Percentiles rank a stretch among this genome's conserved stretches.
Conservation (phyloP, 257 asterid genomes). For the Capsicum chinense region DNA sequence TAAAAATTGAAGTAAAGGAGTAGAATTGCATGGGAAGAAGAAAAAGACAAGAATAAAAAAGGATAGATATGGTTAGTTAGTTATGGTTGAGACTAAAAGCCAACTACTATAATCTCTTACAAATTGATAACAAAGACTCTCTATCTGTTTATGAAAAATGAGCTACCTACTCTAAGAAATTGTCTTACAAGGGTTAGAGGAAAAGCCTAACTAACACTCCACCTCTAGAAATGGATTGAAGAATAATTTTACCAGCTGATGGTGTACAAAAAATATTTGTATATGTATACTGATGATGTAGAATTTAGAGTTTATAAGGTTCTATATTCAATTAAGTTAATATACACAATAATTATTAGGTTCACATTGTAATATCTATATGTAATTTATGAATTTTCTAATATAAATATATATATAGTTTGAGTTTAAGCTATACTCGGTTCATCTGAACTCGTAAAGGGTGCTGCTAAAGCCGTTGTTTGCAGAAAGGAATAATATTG, state of each 20-base stretch:
- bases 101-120: not conserved
- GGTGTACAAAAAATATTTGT: not conserved
- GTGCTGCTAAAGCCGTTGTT: not conserved
- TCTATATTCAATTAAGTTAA: no score
- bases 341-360: no score
- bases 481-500: not conserved
- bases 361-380: no score
- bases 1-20: not conserved
- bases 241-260: not conserved
- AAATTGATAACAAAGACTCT: not conserved
- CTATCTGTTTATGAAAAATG: conserved; percentile 9
- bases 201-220: conserved; percentile 23
- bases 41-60: not conserved
- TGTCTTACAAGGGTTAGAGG: not conserved
- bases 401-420: no score
- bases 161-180: conserved; percentile 19
- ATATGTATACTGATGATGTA: not conserved
- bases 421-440: not conserved
- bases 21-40: no score
- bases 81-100: conserved; percentile 29
- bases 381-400: no score
- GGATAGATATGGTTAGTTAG: conserved; percentile 24
- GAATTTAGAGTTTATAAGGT: not conserved
- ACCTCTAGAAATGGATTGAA: not conserved
- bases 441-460: not conserved